phyloP scores from a whole-genome alignment of 805 yeast species.

The Limtongia smithiae region DNA sequence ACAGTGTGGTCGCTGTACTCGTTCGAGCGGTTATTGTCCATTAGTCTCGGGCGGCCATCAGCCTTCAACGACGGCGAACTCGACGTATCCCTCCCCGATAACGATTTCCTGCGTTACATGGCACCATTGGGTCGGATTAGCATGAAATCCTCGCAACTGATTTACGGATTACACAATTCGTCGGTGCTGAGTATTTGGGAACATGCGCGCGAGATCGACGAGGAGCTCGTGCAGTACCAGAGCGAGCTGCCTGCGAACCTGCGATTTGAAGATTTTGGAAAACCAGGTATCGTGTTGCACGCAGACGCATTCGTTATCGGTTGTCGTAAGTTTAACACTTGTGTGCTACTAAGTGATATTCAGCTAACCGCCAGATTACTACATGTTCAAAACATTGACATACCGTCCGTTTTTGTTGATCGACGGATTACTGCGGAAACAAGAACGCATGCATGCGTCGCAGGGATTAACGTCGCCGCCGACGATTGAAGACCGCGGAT shows the following conservation, averaged over 20 bases:
- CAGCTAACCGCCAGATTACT: slow-evolving; percentile 9
- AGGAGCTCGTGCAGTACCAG: slow-evolving; percentile 10
- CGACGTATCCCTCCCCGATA: slow-evolving; percentile 15
- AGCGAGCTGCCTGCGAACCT: slow-evolving; percentile 15
- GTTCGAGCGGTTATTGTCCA: slow-evolving; percentile 18
- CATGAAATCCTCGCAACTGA: slow-evolving; percentile 17
- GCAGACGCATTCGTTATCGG: slow-evolving; percentile 27
- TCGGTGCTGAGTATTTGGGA: slow-evolving; percentile 25
- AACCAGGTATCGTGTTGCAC: slow-evolving; percentile 20
- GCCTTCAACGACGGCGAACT: slow-evolving; percentile 22
- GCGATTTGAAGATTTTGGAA: slow-evolving; percentile 25
- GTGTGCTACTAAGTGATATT: not conserved
- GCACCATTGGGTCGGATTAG: slow-evolving; percentile 20
- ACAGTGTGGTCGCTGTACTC: slow-evolving; percentile 24
- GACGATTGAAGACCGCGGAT: slow-evolving; percentile 7
- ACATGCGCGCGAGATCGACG: slow-evolving; percentile 16
- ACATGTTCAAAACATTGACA: slow-evolving; percentile 24
- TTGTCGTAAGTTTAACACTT: slow-evolving; percentile 11
- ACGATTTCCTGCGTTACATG: slow-evolving; percentile 25
- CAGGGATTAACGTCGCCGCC: slow-evolving; percentile 15
- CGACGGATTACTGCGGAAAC: slow-evolving; percentile 16
- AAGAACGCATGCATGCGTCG: slow-evolving; percentile 4
- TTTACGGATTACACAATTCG: slow-evolving; percentile 16
- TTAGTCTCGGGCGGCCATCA: slow-evolving; percentile 24
- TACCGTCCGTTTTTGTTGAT: slow-evolving; percentile 25